Conservation (phyloP, 2,329 filamentous ascomycete species). For the Tolypocladium cylindrosporum region DNA sequence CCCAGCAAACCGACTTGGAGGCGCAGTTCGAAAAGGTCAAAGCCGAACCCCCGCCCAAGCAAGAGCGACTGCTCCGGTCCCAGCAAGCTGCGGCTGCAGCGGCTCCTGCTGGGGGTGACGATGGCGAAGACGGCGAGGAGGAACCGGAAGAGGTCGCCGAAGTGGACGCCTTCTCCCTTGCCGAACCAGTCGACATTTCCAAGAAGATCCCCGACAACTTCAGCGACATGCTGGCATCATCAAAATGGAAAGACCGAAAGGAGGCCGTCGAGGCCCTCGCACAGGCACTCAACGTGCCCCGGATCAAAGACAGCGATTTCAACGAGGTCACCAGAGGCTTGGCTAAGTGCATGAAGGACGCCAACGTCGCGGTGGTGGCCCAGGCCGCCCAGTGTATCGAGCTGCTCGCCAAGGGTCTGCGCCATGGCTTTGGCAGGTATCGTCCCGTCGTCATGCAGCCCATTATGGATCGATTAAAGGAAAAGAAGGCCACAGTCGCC, state of each 20-base stretch:
- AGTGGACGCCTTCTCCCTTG: constrained; percentile 71
- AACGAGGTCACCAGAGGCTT: constrained; percentile 73
- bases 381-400: constrained; percentile 91
- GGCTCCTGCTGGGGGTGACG: constrained; percentile 52
- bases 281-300: constrained; percentile 67
- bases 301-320: constrained; percentile 86
- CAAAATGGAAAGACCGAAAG: constrained; percentile 98
- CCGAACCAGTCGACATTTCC: constrained; percentile 79
- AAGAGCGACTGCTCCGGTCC: constrained; percentile 76
- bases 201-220: constrained; percentile 76
- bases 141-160: constrained; percentile 45
- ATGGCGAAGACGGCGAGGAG: constrained; percentile 46
- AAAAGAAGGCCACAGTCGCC: constrained; percentile 85
- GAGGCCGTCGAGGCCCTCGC: constrained; percentile 81
- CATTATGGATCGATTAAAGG: constrained; percentile 92
- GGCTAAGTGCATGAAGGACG: constrained; percentile 98
- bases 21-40: constrained; percentile 91
- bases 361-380: constrained; percentile 89
- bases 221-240: constrained; percentile 71
- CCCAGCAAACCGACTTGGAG: constrained; percentile 89
- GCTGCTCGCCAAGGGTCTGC: constrained; percentile 74
- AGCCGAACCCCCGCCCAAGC: constrained; percentile 75
- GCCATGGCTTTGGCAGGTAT: constrained; percentile 70
- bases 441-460: constrained; percentile 71
- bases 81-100: constrained; percentile 77